These are phyloP conservation scores for Jatropha curcas DNA, from an alignment of 345 rosid genomes.

Conservation along the genomic window DNA sequence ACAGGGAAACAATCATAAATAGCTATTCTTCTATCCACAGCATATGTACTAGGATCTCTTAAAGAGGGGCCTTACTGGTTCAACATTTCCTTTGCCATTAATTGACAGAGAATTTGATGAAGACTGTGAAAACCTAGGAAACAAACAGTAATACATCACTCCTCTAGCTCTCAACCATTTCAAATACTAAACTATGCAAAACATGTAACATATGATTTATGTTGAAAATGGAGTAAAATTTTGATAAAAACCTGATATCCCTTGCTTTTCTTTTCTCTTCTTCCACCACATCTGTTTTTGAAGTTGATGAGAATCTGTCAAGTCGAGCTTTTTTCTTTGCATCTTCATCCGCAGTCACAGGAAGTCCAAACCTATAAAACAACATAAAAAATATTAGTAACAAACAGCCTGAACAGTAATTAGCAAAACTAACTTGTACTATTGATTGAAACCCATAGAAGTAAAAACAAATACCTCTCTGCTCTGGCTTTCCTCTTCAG, in stretches of 20 bases:
- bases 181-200: not conserved
- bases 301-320: slow-evolving; percentile 61
- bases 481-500: slow-evolving; percentile 91
- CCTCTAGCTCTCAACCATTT: not conserved
- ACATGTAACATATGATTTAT: slow-evolving; percentile 3
- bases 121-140: slow-evolving; percentile 62
- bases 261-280: slow-evolving; percentile 85
- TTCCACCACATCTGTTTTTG: slow-evolving; percentile 56
- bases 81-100: slow-evolving; percentile 52
- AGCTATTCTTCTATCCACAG: not conserved
- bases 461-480: slow-evolving; percentile 58
- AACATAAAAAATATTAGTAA: slow-evolving; percentile 3
- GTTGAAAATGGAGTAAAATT: not conserved
- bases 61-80: slow-evolving; percentile 37
- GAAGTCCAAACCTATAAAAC: slow-evolving; percentile 64
- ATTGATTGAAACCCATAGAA: not conserved
- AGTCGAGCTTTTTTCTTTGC: slow-evolving; percentile 87
- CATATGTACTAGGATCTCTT: slow-evolving; percentile 6
- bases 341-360: slow-evolving; percentile 54
- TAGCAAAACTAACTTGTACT: not conserved
- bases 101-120: slow-evolving; percentile 43
- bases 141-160: slow-evolving; percentile 5
- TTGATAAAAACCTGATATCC: slow-evolving; percentile 58
- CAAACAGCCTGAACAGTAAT: not conserved
- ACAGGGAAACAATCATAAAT: not conserved